Percentiles rank a stretch among this genome's conserved stretches.
Evolutionary conservation across 441 rosid genomes (phyloP).

Genomic region (Adansonia gregorii): DNA sequence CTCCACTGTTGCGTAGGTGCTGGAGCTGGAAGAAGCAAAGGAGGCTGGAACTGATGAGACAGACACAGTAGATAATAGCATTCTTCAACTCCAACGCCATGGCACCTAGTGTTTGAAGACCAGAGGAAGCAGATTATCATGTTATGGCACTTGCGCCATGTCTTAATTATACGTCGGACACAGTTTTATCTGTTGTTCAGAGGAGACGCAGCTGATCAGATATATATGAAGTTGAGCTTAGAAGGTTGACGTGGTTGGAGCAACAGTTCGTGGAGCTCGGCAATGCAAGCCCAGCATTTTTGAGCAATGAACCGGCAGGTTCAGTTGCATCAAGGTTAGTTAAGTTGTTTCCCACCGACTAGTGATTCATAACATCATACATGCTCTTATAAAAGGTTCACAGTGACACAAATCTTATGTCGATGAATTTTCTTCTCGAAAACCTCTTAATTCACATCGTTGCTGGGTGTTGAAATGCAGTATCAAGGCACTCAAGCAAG

Average conservation of each 20-base stretch:
- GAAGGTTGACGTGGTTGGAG: constrained; percentile 86
- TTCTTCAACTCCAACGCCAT: constrained; percentile 61
- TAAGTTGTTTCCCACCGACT: not conserved
- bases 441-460: constrained; percentile 36
- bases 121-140: constrained; percentile 84
- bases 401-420: not conserved
- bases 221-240: constrained; percentile 90
- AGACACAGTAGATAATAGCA: constrained; percentile 22
- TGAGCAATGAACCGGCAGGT: constrained; percentile 88
- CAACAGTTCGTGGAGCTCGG: constrained; percentile 91
- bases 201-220: constrained; percentile 84
- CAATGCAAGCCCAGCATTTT: constrained; percentile 89
- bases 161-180: constrained; percentile 77
- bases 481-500: constrained; percentile 77
- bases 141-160: constrained; percentile 97
- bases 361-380: too few relatives aligned
- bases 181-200: constrained; percentile 79
- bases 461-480: constrained; percentile 42
- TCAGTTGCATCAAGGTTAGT: constrained; percentile 77
- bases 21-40: constrained; percentile 77
- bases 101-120: constrained; percentile 74
- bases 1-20: constrained; percentile 50
- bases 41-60: constrained; percentile 46
- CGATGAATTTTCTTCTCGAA: not conserved
- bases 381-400: too few relatives aligned